Base-by-base conservation (phyloP, 1,284 basidiomycete species). In the Vanrija humicola region DNA sequence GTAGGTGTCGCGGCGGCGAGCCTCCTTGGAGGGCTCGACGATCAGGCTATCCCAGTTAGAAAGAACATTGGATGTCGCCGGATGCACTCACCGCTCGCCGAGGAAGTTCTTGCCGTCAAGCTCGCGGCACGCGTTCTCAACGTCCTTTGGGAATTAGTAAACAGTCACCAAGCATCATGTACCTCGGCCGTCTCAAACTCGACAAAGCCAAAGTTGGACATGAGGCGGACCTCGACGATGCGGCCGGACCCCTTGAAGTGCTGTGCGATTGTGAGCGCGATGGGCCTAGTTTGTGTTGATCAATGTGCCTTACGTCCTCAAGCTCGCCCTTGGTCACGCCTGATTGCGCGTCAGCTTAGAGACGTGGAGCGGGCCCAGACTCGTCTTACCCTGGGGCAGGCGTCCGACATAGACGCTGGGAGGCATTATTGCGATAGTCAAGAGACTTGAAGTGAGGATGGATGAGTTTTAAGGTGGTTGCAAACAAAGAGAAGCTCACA, bases 201-300 rank as follows among this genome's bases (percentile, higher is more conserved):
- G 66, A 96, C 85, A 71, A 97, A 96, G 48, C 91, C 93, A 69
- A 95, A 96, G 43, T 89, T 89, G 53, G 89, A 90, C 90, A 96
- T 94, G 74, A 96, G 87, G 66, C 90, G 86, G 76, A 90, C 87
- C 77, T 96, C 93, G 65, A 89, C 81, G 66, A 95, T 87, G 58
- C 83, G 85, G 38, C 91, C 90, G 73, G 86, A 88, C 57, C 85
- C 86, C 60, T 90, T 87, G 74, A 95, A 94, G 73, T 90, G 85
- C 78, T 92, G 87, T 58, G 1, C 14, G 48, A 52, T 39, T 56
- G 51, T 29, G 23, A 10, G 25, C 25, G 43, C 14, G 7, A 16
- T 49, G n/a, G 42, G 18, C 26, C 18, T 34, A 8, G 26, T 19
- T 7, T 14, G 12, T 23, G 29, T 4, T 7, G 26, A 16, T 46